phyloP scores from a whole-genome alignment of 148 eudicot species.

The Chenopodium album region DNA sequence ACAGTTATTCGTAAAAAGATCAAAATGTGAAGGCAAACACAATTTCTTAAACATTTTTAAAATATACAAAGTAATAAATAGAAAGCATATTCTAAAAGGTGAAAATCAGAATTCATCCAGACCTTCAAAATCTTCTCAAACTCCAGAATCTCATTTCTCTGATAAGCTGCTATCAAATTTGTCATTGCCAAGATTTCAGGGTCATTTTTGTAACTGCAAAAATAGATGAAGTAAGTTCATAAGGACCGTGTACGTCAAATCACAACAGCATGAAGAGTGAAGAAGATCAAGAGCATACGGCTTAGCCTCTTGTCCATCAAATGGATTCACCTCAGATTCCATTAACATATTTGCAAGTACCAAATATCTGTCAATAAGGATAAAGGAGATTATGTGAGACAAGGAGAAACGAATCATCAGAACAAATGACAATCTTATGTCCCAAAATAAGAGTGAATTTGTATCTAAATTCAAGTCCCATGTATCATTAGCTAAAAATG shows the following conservation, averaged over 20 bases:
- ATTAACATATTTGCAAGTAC: conserved; percentile 96
- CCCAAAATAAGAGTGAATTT: not conserved
- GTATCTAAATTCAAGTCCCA: not conserved
- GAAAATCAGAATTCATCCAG: not conserved
- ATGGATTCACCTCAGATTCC: conserved; percentile 98
- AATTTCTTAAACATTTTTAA: not conserved
- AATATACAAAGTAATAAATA: not conserved
- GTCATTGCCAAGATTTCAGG: conserved; percentile 99
- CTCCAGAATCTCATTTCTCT: conserved; percentile 89
- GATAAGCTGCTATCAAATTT: conserved; percentile 93
- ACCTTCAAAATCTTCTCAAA: conserved; percentile 98
- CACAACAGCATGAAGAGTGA: conserved; percentile 1
- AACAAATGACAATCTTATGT: not conserved
- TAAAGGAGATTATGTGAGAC: conserved; percentile 3
- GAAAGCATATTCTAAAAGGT: not conserved
- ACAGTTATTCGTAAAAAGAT: conserved; percentile 16
- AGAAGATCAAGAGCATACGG: conserved; percentile 58
- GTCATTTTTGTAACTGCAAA: conserved; percentile 87
- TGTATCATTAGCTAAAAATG: not conserved
- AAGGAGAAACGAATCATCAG: not conserved
- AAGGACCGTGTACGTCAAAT: conserved; percentile 3
- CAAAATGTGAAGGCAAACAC: not conserved
- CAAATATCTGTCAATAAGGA: conserved; percentile 57
- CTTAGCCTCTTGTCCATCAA: conserved; percentile 99
- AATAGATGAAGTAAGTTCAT: conserved; percentile 8